Conservation (phyloP, 176 grass and related monocot species). For the Aegilops sharonensis region DNA sequence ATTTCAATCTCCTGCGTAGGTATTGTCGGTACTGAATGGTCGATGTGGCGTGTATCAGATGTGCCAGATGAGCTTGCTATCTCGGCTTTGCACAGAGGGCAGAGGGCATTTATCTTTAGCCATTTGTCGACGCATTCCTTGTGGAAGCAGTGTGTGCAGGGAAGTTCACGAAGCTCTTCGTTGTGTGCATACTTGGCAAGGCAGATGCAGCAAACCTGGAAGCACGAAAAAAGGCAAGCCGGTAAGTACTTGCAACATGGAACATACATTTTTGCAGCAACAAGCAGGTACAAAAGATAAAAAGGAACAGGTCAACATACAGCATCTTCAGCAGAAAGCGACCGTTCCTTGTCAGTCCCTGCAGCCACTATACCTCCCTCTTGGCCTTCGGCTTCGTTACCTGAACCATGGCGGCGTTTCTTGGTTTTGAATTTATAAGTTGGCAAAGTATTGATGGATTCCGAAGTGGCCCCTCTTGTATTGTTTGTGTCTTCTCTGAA, state of each 20-base stretch:
- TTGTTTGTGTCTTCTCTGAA: constrained; percentile 80
- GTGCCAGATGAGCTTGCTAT: constrained; percentile 42
- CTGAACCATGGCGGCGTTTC: constrained; percentile 44
- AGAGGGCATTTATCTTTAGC: constrained; percentile 92
- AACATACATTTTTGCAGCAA: not conserved
- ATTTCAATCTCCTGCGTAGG: constrained; percentile 43
- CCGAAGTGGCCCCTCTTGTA: constrained; percentile 80
- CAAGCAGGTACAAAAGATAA: not conserved
- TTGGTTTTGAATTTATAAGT: constrained; percentile 98
- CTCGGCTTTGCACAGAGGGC: constrained; percentile 92
- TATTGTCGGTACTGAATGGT: constrained; percentile 27
- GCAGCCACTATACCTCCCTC: constrained; percentile 75
- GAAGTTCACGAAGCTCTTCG: constrained; percentile 92
- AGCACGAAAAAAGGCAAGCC: constrained; percentile 9
- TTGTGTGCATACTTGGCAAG: constrained; percentile 85
- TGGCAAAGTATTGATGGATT: constrained; percentile 78
- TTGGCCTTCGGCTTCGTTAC: constrained; percentile 51
- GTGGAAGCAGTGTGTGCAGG: constrained; percentile 85
- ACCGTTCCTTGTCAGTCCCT: constrained; percentile 76
- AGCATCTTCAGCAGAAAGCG: constrained; percentile 79
- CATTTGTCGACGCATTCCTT: constrained; percentile 99
- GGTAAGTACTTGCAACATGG: not conserved
- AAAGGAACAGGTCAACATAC: constrained; percentile 46
- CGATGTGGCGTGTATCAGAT: constrained; percentile 24
- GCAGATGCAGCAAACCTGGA: constrained; percentile 93